Evolutionary conservation across 306 rosid species (phyloP), one percentile per base, ranked within the genome.

Genomic region (Dalbergia oliveri): DNA sequence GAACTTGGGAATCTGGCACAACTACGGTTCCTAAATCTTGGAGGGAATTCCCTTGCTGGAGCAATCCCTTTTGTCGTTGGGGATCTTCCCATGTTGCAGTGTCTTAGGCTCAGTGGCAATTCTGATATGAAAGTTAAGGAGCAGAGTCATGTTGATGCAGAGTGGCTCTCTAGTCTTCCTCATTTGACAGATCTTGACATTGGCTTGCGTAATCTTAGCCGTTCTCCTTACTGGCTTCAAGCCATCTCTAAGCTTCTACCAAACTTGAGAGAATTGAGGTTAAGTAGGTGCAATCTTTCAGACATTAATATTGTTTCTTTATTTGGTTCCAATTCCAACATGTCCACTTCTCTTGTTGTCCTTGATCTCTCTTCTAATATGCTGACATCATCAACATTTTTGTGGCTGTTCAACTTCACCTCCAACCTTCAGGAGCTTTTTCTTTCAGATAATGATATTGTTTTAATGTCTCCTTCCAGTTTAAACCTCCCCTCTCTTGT

Each of bases 81-180:
- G 9, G 14, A 63, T 33, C 44, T 33, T 11, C 11, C 44, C 12
- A 19, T 13, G 7, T 37, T 63, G 68, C 68, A 31, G 45, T 63
- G 33, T 63, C 68, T 63, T 63, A 44, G 14, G 72, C 47, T 66
- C 1, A 56, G 34, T 66, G 8, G 51, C 10, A 66, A 66, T 41
- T 66, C 34, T 66, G 11, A 66, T 18, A 50, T 66, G 4, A 43
- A 41, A 64, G 15, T 35, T 35, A 64, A 64, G n/a, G 35, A 15
- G 69, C 23, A 64, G 35, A 64, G 15, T 3, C 23, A 18, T 59
- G 15, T 11, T 59, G 64, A 59, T 21, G 64, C 64, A 59, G 21
- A 19, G 31, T 23, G 66, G 66, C n/a, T 60, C 9, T 60, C 66
- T 60, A 21, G 13, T 10, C 66, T 60, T 13, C 8, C 31, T 37